phyloP scores from a whole-genome alignment of 495 filamentous ascomycete genomes.

The Parathielavia hyrcaniae region DNA sequence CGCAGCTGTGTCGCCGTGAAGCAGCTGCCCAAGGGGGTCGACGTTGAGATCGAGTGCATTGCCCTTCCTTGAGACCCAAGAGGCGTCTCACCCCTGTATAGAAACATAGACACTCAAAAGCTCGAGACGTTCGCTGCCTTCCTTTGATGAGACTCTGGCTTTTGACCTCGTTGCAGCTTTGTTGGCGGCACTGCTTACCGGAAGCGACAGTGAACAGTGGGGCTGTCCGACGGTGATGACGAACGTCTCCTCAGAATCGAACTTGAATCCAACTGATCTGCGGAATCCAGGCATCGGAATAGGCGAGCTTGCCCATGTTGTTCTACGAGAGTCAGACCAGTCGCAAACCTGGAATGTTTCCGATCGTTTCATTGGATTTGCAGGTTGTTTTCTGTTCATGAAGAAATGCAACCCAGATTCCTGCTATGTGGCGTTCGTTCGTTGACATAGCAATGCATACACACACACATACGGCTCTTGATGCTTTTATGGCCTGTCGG shows the following conservation, averaged over 20 bases:
- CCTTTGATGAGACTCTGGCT: background rate
- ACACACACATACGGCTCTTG: background rate
- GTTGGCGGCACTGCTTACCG: too few relatives aligned
- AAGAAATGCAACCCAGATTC: too few relatives aligned
- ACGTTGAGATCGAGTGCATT: conserved; percentile 90
- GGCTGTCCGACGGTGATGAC: background rate
- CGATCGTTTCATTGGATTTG: too few relatives aligned
- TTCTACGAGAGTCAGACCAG: too few relatives aligned
- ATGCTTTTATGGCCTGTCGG: conserved; percentile 1
- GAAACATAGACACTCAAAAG: conserved; percentile 9
- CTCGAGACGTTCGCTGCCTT: background rate
- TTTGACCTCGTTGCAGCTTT: too few relatives aligned
- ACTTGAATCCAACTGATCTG: background rate
- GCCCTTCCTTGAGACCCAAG: conserved; percentile 52
- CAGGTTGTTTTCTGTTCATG: too few relatives aligned
- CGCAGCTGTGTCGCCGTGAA: conserved; percentile 88
- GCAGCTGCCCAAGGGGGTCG: conserved; percentile 82
- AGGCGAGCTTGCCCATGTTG: too few relatives aligned
- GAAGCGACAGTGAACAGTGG: background rate
- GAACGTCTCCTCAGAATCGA: background rate
- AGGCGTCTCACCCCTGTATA: background rate
- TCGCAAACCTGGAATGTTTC: too few relatives aligned
- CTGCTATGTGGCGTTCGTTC: background rate
- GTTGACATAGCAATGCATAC: background rate
- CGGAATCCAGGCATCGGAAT: background rate